Percentiles rank a stretch among this genome's conserved stretches.
Evolutionary conservation across 140 eudicot genomes (phyloP).

Genomic region (Ambrosia hybrid): DNA sequence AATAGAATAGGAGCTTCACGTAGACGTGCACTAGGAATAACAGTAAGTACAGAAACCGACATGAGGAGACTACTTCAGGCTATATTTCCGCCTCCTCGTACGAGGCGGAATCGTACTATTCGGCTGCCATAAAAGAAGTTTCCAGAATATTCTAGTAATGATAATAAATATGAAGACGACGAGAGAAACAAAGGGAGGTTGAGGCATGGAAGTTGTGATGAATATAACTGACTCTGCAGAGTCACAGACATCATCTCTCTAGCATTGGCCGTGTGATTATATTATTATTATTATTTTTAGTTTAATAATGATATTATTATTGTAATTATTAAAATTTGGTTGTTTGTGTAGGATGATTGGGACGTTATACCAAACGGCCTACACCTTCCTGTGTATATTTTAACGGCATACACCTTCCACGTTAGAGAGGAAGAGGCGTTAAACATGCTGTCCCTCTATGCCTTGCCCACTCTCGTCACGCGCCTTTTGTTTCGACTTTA

Average conservation of each 20-base stretch:
- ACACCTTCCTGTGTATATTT: constrained; percentile 2
- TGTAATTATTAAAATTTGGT: constrained; percentile 23
- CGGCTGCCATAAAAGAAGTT: constrained; percentile 45
- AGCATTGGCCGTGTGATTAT: constrained; percentile 25
- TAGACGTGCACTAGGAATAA: constrained; percentile 42
- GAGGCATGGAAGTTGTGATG: constrained; percentile 40
- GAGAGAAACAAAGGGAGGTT: constrained; percentile 41
- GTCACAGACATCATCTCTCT: constrained; percentile 16
- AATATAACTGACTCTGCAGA: constrained; percentile 42
- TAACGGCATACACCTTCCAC: constrained; percentile 21
- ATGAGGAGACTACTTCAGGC: constrained; percentile 18
- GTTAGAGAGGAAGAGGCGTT: constrained; percentile 25
- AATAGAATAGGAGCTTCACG: constrained; percentile 60
- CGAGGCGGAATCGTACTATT: constrained; percentile 31
- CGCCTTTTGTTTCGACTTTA: background rate
- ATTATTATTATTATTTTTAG: background rate
- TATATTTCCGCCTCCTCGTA: constrained; percentile 38
- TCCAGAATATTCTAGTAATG: too few species aligned
- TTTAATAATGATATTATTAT: background rate
- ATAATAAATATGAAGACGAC: background rate
- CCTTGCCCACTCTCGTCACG: constrained; percentile 13
- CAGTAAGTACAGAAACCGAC: constrained; percentile 19
- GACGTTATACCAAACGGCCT: constrained; percentile 63
- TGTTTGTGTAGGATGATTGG: constrained; percentile 43
- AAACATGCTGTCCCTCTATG: constrained; percentile 16